Base-by-base conservation (phyloP, 2,329 filamentous ascomycete genomes). In the Fusarium pseudograminearum region DNA sequence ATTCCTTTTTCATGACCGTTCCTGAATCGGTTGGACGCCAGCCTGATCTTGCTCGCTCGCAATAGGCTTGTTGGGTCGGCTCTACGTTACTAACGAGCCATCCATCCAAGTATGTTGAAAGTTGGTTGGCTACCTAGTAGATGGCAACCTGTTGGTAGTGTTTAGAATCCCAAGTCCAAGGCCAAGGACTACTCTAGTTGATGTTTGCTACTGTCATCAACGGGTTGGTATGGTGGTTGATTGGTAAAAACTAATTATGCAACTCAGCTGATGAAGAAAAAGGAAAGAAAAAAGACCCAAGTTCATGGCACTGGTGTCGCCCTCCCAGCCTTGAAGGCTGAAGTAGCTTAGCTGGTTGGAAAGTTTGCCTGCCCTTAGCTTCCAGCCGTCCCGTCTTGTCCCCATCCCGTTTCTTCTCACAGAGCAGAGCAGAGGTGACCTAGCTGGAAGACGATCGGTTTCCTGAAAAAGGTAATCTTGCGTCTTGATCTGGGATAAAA, bases 401-500 rank as follows among this genome's bases (percentile, higher is more conserved):
- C 34, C n/a, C 22, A 41, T 24, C 18, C 22, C 20, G 58, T 60
- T 44, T 18, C 24, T 38, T 28, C 14, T 50, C 42, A 30, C 24
- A 48, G 14, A 42, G 28, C 22, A 42, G 38, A 22, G n/a, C 44
- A 38, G 10, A 14, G 16, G 30, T 6, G n/a, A 34, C 22, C 22
- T 22, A 15, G 16, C 28, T 31, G 26, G n/a, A 53, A 22, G 48
- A 34, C 40, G 33, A 34, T 50, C 26, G n/a, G 33, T 41, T 52
- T 36, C 14, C 48, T 30, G 28, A 28, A 15, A 48, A 44, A 34
- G 36, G 56, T 18, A 57, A 65, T 47, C 33, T 20, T 59, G 41
- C 26, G 65, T 57, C 52, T 64, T 51, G 46, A 58, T 63, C 61
- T 57, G 52, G 34, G 48, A 69, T 74, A 71, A 74, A 74, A 71